Conservation (phyloP, 805 yeast species). For the Schwanniomyces yamadae region DNA sequence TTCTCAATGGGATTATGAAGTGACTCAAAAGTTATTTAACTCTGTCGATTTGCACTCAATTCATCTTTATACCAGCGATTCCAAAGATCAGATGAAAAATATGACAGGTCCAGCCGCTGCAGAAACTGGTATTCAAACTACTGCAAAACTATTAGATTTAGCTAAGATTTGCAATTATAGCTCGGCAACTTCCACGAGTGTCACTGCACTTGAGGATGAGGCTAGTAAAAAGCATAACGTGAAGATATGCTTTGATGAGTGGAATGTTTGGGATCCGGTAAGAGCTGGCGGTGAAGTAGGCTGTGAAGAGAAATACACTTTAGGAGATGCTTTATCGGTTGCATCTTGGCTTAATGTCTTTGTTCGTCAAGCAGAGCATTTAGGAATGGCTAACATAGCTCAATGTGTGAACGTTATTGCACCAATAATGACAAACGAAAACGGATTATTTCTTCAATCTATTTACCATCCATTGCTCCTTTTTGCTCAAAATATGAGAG, state of each 20-base stretch:
- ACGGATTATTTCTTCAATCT: constrained; percentile 25
- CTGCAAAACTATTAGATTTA: constrained; percentile 24
- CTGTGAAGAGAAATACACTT: constrained; percentile 28
- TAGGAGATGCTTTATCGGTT: constrained; percentile 32
- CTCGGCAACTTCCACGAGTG: constrained; percentile 9
- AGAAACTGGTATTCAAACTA: constrained; percentile 28
- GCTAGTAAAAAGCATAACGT: constrained; percentile 12
- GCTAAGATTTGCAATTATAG: constrained; percentile 21
- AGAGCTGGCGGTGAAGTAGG: constrained; percentile 29
- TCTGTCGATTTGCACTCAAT: constrained; percentile 29
- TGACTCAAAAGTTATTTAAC: constrained; percentile 21
- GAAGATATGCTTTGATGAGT: constrained; percentile 32
- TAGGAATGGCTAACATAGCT: constrained; percentile 35
- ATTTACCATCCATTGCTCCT: constrained; percentile 26
- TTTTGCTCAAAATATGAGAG: constrained; percentile 31
- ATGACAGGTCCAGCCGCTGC: constrained; percentile 29
- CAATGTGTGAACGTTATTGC: constrained; percentile 35
- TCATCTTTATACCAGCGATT: constrained; percentile 27
- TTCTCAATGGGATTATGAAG: constrained; percentile 27
- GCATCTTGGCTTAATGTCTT: constrained; percentile 34
- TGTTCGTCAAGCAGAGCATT: constrained; percentile 24
- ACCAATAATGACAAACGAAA: constrained; percentile 29
- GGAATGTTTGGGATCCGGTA: constrained; percentile 37
- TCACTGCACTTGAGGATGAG: constrained; percentile 1
- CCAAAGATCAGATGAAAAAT: constrained; percentile 22